A percentile compares a stretch with the other conserved stretches of the same genome.
Evolutionary conservation across 768 basidiomycete species (phyloP).

Genomic region (Rhodocollybia butyracea): DNA sequence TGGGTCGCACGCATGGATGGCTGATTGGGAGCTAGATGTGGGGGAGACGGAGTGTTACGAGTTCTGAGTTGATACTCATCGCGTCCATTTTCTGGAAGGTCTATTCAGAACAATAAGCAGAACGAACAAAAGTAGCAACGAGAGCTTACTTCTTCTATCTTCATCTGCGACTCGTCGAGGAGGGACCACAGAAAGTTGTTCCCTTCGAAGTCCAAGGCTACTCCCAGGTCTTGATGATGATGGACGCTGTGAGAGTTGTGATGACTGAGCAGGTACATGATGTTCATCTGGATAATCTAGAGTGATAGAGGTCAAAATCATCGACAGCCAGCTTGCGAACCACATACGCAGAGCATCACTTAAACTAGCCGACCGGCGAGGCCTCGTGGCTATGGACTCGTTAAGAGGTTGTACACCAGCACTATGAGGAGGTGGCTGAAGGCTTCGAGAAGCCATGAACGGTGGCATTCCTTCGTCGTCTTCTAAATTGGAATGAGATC

Average conservation of each 20-base stretch:
- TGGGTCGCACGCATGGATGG: conserved; percentile 44
- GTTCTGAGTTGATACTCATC: conserved; percentile 23
- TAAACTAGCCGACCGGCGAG: conserved; percentile 73
- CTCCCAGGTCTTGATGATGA: conserved; percentile 38
- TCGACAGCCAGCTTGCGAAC: not conserved
- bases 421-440: not conserved
- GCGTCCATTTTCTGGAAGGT: conserved; percentile 13
- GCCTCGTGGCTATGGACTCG: conserved; percentile 47
- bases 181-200: conserved; percentile 10
- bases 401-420: conserved; percentile 19
- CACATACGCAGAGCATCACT: conserved; percentile 57
- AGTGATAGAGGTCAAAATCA: conserved; percentile 16
- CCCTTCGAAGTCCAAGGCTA: conserved; percentile 35
- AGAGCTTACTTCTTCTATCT: conserved; percentile 1
- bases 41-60: conserved; percentile 39
- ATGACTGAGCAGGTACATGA: conserved; percentile 10
- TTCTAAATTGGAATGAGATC: not conserved
- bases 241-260: conserved; percentile 17
- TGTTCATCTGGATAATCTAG: conserved; percentile 19
- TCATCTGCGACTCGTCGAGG: conserved; percentile 34
- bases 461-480: conserved; percentile 4
- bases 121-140: not conserved
- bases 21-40: conserved; percentile 26
- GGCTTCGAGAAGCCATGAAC: not conserved
- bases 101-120: conserved; percentile 6